Base-by-base conservation (phyloP, 805 yeast genomes). In the Cyberlindnera euphorbiiphila region DNA sequence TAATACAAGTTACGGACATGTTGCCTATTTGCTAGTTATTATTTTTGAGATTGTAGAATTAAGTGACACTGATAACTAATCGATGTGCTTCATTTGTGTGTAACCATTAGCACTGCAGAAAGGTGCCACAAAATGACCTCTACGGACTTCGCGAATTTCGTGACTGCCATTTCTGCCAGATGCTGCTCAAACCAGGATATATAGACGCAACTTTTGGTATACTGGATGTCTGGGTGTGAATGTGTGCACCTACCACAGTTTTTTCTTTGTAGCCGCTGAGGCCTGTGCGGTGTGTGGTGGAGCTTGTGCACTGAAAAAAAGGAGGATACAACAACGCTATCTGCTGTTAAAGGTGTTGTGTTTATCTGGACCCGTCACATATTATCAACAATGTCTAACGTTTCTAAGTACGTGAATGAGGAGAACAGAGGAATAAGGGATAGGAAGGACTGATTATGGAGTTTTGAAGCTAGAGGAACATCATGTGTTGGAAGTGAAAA, bases 331-430 rank as follows among this genome's bases (percentile, higher is more conserved):
- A 12, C 25, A 25, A 14, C 7, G 14, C n/a, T 13, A 4, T 7
- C 11, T 6, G 13, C 5, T 21, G 31, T 19, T 14, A 17, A 22
- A 13, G 25, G 32, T 20, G 14, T 15, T 9, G 6, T 5, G 21
- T 19, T 31, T 22, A 9, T 4, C 14, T 22, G 21, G 13, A 22
- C 9, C 9, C 16, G 22, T 19, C 28, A 22, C 28, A 42, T 28
- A 41, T 27, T 24, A 27, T 26, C 35, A 33, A 51, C 43, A 42
- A 56, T 54, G 59, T 54, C 60, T 46, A 56, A 53, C 60, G 57
- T 52, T 40, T 56, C 60, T 36, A 45, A 46, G 59, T 54, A 54
- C 43, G 59, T 54, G 8, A 9, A 6, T 13, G 19, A 6, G 16
- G 5, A n/a, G n/a, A 6, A 27, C 3, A 9, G 15, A 10, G 14